Base-by-base conservation (phyloP, 2,329 filamentous ascomycete species). In the Cladobotryum protrusum region DNA sequence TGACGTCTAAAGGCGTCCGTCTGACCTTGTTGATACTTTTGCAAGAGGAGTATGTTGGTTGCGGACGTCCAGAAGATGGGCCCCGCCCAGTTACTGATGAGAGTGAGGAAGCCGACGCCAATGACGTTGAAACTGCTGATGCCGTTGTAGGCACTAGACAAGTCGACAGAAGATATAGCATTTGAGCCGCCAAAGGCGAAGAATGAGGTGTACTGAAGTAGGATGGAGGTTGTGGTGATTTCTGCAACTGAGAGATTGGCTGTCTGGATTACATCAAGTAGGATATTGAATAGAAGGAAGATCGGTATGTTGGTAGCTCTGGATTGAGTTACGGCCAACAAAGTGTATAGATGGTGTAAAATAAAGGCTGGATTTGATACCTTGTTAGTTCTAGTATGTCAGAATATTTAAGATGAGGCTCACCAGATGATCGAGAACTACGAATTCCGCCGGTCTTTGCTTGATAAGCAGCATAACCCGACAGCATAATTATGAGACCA, bases 121-220 rank as follows among this genome's bases (percentile, higher is more conserved):
- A 82, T 55, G 54, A 93, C 75, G 62, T 87, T 91, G 73, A 95
- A 99, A 49, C 77, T 81, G 45, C 78, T 79, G 35, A 99, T 77
- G 54, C 93, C 93, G 61, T 99, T 99, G 71, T 99, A 99, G 0
- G 91, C 91, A 63, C 86, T 95, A 5, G 89, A 95, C 17, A 99
- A 78, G 63, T 97, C 91, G 59, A 99, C 82, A n/a, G 87, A 92
- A 12, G 91, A 95, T 57, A 99, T 96, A 37, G 93, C 87, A 66
- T 99, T 99, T 43, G 88, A 89, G 63, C 90, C 90, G 19, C 91
- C 93, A 55, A 89, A 82, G 29, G 89, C 86, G 65, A 97, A 99
- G 76, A 96, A 99, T 46, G 86, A 84, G 34, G 82, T 75, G 69
- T 91, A 85, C 57, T 95, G 86, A 37, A 95, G 73, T 33, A 97